Conservation (phyloP, 108 stramenopile genomes). For the Pseudonitzschia pungens region DNA sequence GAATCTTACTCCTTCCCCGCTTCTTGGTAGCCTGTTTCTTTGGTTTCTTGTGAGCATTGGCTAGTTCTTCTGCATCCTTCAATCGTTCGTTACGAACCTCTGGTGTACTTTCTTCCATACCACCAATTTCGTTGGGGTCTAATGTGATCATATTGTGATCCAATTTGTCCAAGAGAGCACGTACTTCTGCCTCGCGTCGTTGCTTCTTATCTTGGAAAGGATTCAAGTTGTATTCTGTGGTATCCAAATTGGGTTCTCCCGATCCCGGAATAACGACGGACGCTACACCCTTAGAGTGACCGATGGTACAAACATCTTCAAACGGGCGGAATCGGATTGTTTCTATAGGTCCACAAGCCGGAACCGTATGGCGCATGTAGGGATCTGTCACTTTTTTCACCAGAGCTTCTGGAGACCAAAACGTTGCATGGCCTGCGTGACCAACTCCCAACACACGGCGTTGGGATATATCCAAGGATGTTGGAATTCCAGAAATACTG, state of each 20-base stretch:
- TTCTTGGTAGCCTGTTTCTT: constrained; percentile 91
- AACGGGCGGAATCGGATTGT: constrained; percentile 91
- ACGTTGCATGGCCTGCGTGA: constrained; percentile 81
- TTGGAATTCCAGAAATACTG: constrained; percentile 61
- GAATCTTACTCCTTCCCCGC: constrained; percentile 95
- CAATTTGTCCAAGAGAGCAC: constrained; percentile 93
- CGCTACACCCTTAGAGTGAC: constrained; percentile 87
- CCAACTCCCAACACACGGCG: constrained; percentile 88
- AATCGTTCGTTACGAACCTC: constrained; percentile 59
- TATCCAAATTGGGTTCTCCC: constrained; percentile 95
- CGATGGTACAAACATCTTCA: constrained; percentile 96
- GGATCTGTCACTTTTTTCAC: constrained; percentile 69
- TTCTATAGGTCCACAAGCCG: constrained; percentile 61
- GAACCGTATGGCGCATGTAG: constrained; percentile 88
- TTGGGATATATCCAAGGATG: constrained; percentile 89
- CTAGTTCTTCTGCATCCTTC: constrained; percentile 63
- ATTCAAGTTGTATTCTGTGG: constrained; percentile 88
- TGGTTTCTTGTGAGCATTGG: constrained; percentile 52
- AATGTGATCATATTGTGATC: constrained; percentile 93
- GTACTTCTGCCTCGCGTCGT: constrained; percentile 94
- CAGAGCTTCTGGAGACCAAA: constrained; percentile 88
- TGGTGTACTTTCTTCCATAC: constrained; percentile 74
- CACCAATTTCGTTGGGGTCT: constrained; percentile 88
- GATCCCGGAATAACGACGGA: constrained; percentile 96
- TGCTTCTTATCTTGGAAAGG: constrained; percentile 91